phyloP scores from a whole-genome alignment of 345 rosid species.

The Erysimum cheiranthoides region DNA sequence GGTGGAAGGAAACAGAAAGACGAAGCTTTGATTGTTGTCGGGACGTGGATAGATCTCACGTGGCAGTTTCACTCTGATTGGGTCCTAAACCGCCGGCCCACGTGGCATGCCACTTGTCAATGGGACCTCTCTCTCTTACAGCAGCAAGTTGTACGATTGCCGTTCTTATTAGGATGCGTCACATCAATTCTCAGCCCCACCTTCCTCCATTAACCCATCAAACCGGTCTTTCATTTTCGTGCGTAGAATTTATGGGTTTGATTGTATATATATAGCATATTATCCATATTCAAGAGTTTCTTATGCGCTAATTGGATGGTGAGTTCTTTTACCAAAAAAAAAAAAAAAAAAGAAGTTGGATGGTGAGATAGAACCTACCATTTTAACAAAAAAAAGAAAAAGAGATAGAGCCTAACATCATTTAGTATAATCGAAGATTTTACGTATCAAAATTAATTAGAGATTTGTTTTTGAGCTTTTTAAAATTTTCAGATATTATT shows the following conservation, averaged over 20 bases:
- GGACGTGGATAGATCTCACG: constrained; percentile 41
- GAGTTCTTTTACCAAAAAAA: no score
- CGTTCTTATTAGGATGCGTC: constrained; percentile 36
- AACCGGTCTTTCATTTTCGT: neutral
- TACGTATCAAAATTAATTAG: no score
- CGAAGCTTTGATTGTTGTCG: constrained; percentile 30
- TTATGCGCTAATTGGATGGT: no score
- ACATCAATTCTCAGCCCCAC: constrained; percentile 32
- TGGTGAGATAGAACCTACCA: no score
- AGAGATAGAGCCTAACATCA: no score
- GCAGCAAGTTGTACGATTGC: constrained; percentile 35
- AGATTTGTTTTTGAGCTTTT: no score
- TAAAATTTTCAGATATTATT: no score
- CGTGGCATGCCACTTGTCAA: constrained; percentile 48
- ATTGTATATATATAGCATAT: neutral
- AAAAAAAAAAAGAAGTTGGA: no score
- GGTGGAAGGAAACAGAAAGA: constrained; percentile 25
- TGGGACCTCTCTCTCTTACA: constrained; percentile 21
- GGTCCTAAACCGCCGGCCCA: constrained; percentile 46
- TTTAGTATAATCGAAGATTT: no score
- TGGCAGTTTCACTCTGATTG: constrained; percentile 41
- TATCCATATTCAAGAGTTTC: no score
- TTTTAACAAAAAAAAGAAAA: no score
- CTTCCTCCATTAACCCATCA: constrained; percentile 14
- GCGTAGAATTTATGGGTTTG: neutral